phyloP scores from a whole-genome alignment of 2,329 filamentous ascomycete species.

The Fusarium keratoplasticum region DNA sequence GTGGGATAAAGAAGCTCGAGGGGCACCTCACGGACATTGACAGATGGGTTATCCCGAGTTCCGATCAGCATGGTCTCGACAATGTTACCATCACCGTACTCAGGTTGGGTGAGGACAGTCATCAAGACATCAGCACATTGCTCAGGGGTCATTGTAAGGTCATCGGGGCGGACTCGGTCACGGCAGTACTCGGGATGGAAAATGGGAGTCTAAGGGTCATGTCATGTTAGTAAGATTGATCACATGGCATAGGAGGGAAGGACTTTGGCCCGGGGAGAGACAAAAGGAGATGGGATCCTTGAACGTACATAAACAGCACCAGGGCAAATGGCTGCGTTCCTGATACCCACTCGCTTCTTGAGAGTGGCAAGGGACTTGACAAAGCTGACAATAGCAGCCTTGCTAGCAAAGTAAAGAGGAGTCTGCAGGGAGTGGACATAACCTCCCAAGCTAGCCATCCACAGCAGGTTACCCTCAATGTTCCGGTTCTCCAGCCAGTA shows the following conservation, averaged over 20 bases:
- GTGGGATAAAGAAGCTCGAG: constrained; percentile 11
- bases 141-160: constrained; percentile 5
- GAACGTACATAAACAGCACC: constrained; percentile 14
- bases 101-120: constrained; percentile 1
- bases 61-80: constrained; percentile 23
- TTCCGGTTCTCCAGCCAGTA: constrained; percentile 44
- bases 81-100: constrained; percentile 30
- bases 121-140: constrained; percentile 12
- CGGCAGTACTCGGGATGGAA: constrained; percentile 21
- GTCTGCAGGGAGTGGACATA: constrained; percentile 46
- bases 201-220: constrained; percentile 10
- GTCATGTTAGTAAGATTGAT: not conserved
- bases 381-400: constrained; percentile 27
- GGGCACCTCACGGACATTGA: constrained; percentile 8
- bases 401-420: constrained; percentile 36
- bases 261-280: not conserved
- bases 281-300: not conserved
- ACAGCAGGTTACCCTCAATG: constrained; percentile 38
- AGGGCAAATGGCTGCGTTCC: constrained; percentile 24
- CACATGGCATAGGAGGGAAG: not conserved
- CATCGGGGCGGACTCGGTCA: constrained; percentile 9
- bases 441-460: constrained; percentile 43
- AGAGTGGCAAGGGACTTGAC: constrained; percentile 16
- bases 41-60: not conserved
- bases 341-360: constrained; percentile 2